phyloP scores from a whole-genome alignment of 441 rosid genomes.

The Aleurites moluccanus region DNA sequence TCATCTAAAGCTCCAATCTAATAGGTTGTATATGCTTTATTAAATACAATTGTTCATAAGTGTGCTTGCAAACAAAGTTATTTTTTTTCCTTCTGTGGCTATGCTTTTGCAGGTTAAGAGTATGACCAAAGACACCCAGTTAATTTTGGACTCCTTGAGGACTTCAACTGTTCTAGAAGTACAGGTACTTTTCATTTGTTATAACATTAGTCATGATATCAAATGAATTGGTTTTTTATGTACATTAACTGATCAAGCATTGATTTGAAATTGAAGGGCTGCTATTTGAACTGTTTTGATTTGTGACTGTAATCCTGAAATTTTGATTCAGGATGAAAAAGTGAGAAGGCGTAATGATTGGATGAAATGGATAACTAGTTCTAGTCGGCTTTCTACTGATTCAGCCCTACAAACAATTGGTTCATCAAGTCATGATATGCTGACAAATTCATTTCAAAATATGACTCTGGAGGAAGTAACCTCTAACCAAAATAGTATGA shows the following conservation, averaged over 20 bases:
- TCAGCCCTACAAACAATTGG: conserved; percentile 22
- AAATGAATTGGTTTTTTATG: not conserved
- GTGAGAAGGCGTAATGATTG: conserved; percentile 66
- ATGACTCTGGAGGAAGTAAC: conserved; percentile 36
- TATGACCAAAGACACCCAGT: conserved; percentile 56
- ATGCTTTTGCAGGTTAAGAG: conserved; percentile 48
- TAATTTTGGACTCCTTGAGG: conserved; percentile 63
- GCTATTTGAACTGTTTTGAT: not conserved
- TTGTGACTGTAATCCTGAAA: conserved; percentile 9
- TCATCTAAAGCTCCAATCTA: not conserved
- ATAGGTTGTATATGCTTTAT: not conserved
- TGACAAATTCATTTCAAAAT: conserved; percentile 39
- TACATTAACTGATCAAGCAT: not conserved
- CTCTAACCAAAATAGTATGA: conserved; percentile 17
- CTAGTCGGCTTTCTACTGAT: conserved; percentile 28
- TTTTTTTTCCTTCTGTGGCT: conserved; percentile 5
- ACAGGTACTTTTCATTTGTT: conserved; percentile 46
- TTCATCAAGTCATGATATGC: conserved; percentile 28
- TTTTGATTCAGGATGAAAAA: conserved; percentile 50
- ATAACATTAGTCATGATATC: not conserved
- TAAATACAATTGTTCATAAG: not conserved
- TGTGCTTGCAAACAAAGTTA: conserved; percentile 13
- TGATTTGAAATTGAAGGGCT: not conserved
- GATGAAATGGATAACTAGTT: conserved; percentile 46
- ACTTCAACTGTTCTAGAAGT: conserved; percentile 56